Conservation (phyloP, 495 filamentous ascomycete species). For the Massariosphaeria phaeospora region DNA sequence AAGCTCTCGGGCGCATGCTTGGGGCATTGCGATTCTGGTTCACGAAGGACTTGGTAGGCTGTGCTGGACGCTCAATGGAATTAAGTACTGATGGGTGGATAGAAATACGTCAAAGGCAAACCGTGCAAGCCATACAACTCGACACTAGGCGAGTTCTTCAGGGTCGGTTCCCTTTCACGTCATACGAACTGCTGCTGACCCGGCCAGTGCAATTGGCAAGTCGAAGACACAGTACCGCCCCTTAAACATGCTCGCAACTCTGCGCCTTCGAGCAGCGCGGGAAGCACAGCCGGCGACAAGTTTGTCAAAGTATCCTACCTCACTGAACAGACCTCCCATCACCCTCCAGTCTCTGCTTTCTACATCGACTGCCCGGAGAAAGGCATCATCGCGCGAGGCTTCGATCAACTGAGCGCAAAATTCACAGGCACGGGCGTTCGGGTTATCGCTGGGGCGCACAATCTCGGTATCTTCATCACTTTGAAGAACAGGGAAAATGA, state of each 20-base stretch:
- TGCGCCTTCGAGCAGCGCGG: conserved; percentile 44
- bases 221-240: conserved; percentile 59
- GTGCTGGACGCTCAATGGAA: not conserved
- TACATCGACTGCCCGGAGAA: conserved; percentile 89
- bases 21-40: conserved; percentile 96
- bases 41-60: conserved; percentile 79
- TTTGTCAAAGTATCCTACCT: conserved; percentile 76
- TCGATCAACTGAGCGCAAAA: conserved; percentile 93
- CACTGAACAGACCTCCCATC: conserved; percentile 97
- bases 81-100: conserved; percentile 14
- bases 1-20: conserved; percentile 85
- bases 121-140: conserved; percentile 99
- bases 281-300: conserved; percentile 34
- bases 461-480: conserved; percentile 91
- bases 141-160: conserved; percentile 93
- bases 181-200: conserved; percentile 1
- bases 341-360: conserved; percentile 95
- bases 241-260: conserved; percentile 48
- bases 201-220: conserved; percentile 82
- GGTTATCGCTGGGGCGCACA: conserved; percentile 86
- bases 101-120: conserved; percentile 97
- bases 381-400: conserved; percentile 81
- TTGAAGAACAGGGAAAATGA: conserved; percentile 75
- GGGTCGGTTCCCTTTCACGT: conserved; percentile 50
- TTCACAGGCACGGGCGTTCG: conserved; percentile 94